phyloP scores from a whole-genome alignment of 192 early-diverging fungal species.

The Linnemannia elongata region DNA sequence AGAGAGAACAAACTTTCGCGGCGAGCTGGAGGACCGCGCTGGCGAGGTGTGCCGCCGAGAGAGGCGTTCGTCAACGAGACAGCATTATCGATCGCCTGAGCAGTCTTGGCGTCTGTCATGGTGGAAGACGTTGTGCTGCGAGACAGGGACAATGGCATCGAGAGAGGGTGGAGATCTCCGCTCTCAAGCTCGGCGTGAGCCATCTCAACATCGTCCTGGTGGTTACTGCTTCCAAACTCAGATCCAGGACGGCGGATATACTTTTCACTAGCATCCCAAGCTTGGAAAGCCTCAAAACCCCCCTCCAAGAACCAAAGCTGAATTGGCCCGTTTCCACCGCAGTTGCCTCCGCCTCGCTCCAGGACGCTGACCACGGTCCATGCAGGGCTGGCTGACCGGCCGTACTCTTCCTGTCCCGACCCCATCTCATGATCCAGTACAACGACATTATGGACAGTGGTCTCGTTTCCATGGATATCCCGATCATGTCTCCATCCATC shows the following conservation, averaged over 20 bases:
- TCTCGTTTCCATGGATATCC: slow-evolving; percentile 12
- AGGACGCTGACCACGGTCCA: slow-evolving; percentile 68
- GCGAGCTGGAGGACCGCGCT: slow-evolving; percentile 18
- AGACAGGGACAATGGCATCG: slow-evolving; percentile 23
- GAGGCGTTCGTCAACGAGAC: slow-evolving; percentile 50
- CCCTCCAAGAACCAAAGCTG: slow-evolving; percentile 61
- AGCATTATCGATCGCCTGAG: slow-evolving; percentile 47
- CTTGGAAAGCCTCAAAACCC: slow-evolving; percentile 63
- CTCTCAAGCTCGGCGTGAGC: not conserved
- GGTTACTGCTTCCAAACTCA: not conserved
- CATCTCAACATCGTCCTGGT: slow-evolving; percentile 22
- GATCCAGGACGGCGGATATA: slow-evolving; percentile 35
- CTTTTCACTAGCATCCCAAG: slow-evolving; percentile 52
- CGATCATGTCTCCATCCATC: slow-evolving; percentile 44
- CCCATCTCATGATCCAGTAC: slow-evolving; percentile 67
- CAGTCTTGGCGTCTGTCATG: slow-evolving; percentile 36
- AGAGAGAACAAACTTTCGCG: slow-evolving; percentile 53
- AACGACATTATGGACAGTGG: slow-evolving; percentile 47
- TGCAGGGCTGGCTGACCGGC: slow-evolving; percentile 58
- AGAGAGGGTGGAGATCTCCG: slow-evolving; percentile 9
- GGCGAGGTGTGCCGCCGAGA: slow-evolving; percentile 16
- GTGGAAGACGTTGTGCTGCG: slow-evolving; percentile 21
- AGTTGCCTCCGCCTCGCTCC: slow-evolving; percentile 52
- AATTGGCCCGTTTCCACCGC: slow-evolving; percentile 16
- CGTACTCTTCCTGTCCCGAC: slow-evolving; percentile 49